phyloP scores from a whole-genome alignment of 2,329 filamentous ascomycete species.

The Exophiala dermatitidis region DNA sequence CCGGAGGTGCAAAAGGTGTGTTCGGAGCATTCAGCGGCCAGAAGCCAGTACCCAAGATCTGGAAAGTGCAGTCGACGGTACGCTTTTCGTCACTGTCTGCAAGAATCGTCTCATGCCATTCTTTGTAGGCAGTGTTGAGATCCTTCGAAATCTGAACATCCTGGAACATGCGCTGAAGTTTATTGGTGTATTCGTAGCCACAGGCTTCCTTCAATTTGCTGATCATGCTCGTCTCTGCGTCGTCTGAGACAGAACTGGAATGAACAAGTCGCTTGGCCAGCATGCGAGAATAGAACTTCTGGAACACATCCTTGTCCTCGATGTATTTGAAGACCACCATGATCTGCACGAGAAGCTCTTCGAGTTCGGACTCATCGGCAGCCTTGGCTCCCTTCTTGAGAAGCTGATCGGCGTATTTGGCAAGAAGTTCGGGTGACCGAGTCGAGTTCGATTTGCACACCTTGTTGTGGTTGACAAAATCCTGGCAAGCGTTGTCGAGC shows the following conservation, averaged over 20 bases:
- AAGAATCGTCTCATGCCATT: slow-evolving; percentile 60
- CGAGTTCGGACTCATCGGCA: slow-evolving; percentile 87
- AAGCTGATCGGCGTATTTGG: slow-evolving; percentile 89
- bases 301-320: slow-evolving; percentile 99
- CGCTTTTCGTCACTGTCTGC: slow-evolving; percentile 59
- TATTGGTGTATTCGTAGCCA: slow-evolving; percentile 98
- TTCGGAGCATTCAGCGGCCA: slow-evolving; percentile 86
- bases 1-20: slow-evolving; percentile 80
- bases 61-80: slow-evolving; percentile 77
- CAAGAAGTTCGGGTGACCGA: slow-evolving; percentile 87
- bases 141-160: slow-evolving; percentile 99
- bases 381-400: slow-evolving; percentile 89
- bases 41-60: slow-evolving; percentile 91
- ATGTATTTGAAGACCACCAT: slow-evolving; percentile 99
- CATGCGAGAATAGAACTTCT: slow-evolving; percentile 98
- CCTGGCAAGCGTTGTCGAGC: slow-evolving; percentile 90
- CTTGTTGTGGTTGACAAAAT: slow-evolving; percentile 96
- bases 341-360: slow-evolving; percentile 79
- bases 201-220: slow-evolving; percentile 98
- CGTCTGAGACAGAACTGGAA: slow-evolving; percentile 89
- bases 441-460: slow-evolving; percentile 91
- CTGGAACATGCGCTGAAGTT: slow-evolving; percentile 99
- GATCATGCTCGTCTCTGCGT: slow-evolving; percentile 99
- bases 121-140: slow-evolving; percentile 81
- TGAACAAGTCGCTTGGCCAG: slow-evolving; percentile 90